These are phyloP conservation scores for Hemisphaericaspora lyxosophila DNA, from an alignment of 1,139 yeast genomes.

Conservation along the genomic window DNA sequence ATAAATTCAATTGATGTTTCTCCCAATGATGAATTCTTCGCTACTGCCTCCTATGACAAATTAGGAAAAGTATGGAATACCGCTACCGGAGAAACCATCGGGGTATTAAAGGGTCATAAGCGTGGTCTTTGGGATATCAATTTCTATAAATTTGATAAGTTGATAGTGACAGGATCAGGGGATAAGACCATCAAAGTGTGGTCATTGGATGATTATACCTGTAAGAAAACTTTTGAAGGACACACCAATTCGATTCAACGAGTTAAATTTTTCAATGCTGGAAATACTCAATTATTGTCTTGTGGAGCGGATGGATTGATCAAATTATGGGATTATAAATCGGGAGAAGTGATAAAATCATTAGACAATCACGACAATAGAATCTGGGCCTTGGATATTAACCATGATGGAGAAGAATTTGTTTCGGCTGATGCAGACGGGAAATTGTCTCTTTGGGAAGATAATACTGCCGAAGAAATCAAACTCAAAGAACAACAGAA, in stretches of 20 bases:
- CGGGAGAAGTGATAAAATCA: conserved; percentile 79
- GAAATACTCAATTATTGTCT: conserved; percentile 67
- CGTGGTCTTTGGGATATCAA: conserved; percentile 93
- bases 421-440: conserved; percentile 96
- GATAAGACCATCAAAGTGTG: conserved; percentile 89
- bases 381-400: conserved; percentile 82
- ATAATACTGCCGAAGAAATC: conserved; percentile 70
- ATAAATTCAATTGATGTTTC: conserved; percentile 85
- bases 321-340: conserved; percentile 80
- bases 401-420: conserved; percentile 65
- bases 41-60: conserved; percentile 95
- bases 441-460: conserved; percentile 82
- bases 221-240: conserved; percentile 85
- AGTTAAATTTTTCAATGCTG: conserved; percentile 61
- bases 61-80: conserved; percentile 86
- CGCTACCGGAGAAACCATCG: conserved; percentile 79
- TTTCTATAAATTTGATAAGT: conserved; percentile 77
- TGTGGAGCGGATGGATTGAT: conserved; percentile 95
- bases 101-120: conserved; percentile 83
- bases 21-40: conserved; percentile 84
- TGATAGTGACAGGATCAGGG: conserved; percentile 79
- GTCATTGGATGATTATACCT: conserved; percentile 76
- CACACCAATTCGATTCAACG: conserved; percentile 92
- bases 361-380: conserved; percentile 90
- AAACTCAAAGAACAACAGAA: conserved; percentile 52